A percentile compares a stretch with the other conserved stretches of the same genome.
Conservation (phyloP, 352 stramenopile species). For the Pilasporangium apinafurcum region DNA sequence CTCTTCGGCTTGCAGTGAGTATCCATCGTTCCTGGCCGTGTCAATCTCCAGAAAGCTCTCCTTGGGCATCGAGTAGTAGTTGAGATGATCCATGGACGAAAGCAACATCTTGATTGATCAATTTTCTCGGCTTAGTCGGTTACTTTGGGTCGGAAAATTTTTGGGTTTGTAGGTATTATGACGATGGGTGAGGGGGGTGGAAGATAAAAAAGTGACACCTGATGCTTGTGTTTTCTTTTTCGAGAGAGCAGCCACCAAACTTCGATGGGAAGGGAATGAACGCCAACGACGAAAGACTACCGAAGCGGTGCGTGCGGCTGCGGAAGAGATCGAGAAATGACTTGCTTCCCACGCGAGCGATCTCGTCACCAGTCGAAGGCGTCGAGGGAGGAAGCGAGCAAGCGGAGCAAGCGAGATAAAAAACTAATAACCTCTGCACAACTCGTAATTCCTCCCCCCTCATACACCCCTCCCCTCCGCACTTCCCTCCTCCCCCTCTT, state of each 20-base stretch:
- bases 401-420: slow-evolving; percentile 9
- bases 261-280: neutral
- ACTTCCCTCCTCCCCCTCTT: neutral
- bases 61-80: slow-evolving; percentile 79
- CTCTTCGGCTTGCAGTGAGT: slow-evolving; percentile 40
- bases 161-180: neutral
- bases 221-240: too few species aligned
- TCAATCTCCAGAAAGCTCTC: slow-evolving; percentile 68
- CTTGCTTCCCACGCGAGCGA: slow-evolving; percentile 3
- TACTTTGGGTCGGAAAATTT: neutral
- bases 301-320: neutral
- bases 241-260: too few species aligned
- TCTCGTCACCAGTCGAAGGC: slow-evolving; percentile 9
- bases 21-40: slow-evolving; percentile 28
- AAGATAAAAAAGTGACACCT: too few species aligned
- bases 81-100: slow-evolving; percentile 77
- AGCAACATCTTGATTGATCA: slow-evolving; percentile 44
- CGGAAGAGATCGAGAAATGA: slow-evolving; percentile 10
- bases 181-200: neutral
- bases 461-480: neutral
- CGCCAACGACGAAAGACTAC: neutral
- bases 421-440: slow-evolving; percentile 13
- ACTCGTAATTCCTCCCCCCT: neutral
- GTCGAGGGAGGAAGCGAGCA: neutral
- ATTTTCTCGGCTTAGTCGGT: neutral